Base-by-base conservation (phyloP, 2,329 filamentous ascomycete genomes). In the Trichoderma koningiopsis region DNA sequence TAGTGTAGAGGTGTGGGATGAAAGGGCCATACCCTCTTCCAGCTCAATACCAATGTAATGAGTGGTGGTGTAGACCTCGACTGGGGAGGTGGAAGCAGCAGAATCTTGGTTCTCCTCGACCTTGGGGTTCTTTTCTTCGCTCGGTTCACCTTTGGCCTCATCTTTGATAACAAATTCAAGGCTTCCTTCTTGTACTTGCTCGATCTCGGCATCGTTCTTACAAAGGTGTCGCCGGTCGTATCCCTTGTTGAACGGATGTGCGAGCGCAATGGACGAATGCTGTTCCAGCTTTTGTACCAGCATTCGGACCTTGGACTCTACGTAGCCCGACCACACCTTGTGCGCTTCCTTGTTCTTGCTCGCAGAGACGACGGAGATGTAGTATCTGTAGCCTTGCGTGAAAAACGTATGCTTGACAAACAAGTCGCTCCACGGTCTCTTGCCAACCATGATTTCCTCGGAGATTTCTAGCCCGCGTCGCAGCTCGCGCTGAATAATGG, bases 321-420 rank as follows among this genome's bases (percentile, higher is more conserved):
- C 93, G 64, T 95, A 89, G 49, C 96, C 96, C 22, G 92, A 93
- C 93, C 95, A 98, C 2, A 91, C 87, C 67, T 93, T 90, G 76
- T 97, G 92, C 1, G 91, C 89, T 74, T 97, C 93, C 77, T 94
- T 94, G 37, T 89, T 92, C 70, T 88, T 92, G 78, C 93, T 94
- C 1, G 93, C 91, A 19, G 93, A 89, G 60, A 94, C 91, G 68
- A 99, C 91, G 64, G 91, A 93, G 66, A 99, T 88, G 78, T 98
- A 99, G 79, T 98, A 97, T 79, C 96, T 97, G 84, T 97, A 97
- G 72, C 92, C 94, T 49, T 89, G 81, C 0, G 94, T 97, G 81
- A 99, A 99, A 80, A 99, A 99, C 0, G 90, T 92, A 80, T 98
- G 95, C 75, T 94, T 94, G 57, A 87, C 84, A 78, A 99, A 98